Base-by-base conservation (phyloP, 1,284 basidiomycete species). In the Naganishia cerealis region DNA sequence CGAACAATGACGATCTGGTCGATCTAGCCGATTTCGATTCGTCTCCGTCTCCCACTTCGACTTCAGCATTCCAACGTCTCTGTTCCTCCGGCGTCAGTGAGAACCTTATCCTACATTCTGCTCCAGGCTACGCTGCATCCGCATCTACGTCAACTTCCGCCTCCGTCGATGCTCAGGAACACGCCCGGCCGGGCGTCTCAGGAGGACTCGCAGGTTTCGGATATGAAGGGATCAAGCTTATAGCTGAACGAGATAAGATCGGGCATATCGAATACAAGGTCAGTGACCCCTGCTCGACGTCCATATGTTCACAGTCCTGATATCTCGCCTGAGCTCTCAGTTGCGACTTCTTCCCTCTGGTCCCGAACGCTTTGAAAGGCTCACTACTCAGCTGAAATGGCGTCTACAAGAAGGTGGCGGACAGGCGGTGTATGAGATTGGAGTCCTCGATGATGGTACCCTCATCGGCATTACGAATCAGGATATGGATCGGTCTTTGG, bases 381-480 rank as follows among this genome's bases (percentile, higher is more conserved):
- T 96, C 18, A 90, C 93, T 67, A 95, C 93, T 1, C 93, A 96
- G 81, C 87, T 95, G 79, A 93, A 94, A 79, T 96, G 94, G 93
- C 86, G 93, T 3, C 85, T 96, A 4, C 87, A 94, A 59, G 91
- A 95, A 79, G 93, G 93, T 16, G 88, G 90, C 4, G 93, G 93
- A 5, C 89, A 91, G 76, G 92, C 93, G 0, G 91, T 92, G 77
- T 96, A 96, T 74, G 93, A 95, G 77, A 86, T 96, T 18, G 94
- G 93, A 16, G 88, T 96, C 0, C 78, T 82, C 42, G 93, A 96
- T 77, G 89, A 89, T 3, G 93, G 93, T 0, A 86, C 88, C 3
- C 87, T 96, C 18, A 85, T 95, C 53, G 93, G 93, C 0, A 85
- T 96, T 7, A 83, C 86, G 0, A 83, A 87, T 33, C 78, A 81